Conservation (phyloP, 176 grass and related monocot species). For the Eleusine indica region DNA sequence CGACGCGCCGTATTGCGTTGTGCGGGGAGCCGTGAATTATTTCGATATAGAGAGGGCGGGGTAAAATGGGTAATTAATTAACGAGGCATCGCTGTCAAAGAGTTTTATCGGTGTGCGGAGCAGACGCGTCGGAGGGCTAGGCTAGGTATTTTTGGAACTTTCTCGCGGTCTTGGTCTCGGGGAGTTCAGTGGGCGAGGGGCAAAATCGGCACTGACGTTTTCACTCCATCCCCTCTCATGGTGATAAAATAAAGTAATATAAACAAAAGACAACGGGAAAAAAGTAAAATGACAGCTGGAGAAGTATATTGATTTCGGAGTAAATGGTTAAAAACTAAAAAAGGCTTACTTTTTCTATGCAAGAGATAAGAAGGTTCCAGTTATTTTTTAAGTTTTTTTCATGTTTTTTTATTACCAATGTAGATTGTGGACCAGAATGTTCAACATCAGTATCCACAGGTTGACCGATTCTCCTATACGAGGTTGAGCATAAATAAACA, state of each 20-base stretch:
- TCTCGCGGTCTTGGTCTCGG: conserved; percentile 26
- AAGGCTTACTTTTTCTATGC: neutral
- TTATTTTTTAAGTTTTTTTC: no score
- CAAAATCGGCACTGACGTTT: neutral
- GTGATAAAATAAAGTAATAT: neutral
- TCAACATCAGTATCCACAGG: neutral
- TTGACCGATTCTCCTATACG: conserved; percentile 14
- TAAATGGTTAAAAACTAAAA: no score
- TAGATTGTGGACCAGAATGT: neutral
- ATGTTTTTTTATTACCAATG: no score
- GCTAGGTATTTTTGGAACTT: conserved; percentile 43
- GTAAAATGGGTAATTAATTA: conserved; percentile 36
- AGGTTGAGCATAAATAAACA: conserved; percentile 21
- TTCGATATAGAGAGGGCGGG: neutral
- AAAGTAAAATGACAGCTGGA: neutral
- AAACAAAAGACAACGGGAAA: neutral
- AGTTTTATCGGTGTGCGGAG: conserved; percentile 48
- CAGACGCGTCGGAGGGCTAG: conserved; percentile 46
- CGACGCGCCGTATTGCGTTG: conserved; percentile 13
- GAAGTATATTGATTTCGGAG: neutral
- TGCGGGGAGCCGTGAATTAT: conserved; percentile 3
- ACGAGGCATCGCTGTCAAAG: conserved; percentile 10
- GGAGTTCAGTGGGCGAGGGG: conserved; percentile 12
- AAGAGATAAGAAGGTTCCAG: neutral
- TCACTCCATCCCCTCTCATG: neutral